Percentiles rank a stretch among this genome's conserved stretches.
Evolutionary conservation across 345 rosid genomes (phyloP).

Genomic region (Bruguiera parviflora): DNA sequence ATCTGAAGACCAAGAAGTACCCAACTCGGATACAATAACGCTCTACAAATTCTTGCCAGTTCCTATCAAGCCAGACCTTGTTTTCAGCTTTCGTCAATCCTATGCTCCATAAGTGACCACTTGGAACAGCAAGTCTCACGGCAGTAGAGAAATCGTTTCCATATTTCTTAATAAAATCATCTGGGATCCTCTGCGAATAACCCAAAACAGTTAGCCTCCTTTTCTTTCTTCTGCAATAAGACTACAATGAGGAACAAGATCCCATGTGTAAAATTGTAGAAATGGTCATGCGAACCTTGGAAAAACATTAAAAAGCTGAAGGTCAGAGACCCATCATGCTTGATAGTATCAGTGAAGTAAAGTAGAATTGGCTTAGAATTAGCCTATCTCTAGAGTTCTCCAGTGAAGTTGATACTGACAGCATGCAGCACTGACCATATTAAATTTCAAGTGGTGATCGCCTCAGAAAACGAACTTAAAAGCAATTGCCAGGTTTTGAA

Average conservation of each 20-base stretch:
- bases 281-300: no score
- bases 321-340: neutral
- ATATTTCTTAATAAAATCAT: slow-evolving; percentile 65
- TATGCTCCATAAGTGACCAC: slow-evolving; percentile 68
- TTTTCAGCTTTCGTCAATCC: slow-evolving; percentile 66
- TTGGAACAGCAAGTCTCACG: slow-evolving; percentile 72
- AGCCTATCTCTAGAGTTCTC: no score
- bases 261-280: no score
- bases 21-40: slow-evolving; percentile 68
- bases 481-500: no score
- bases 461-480: no score
- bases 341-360: neutral
- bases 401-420: no score
- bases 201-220: neutral
- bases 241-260: neutral
- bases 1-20: slow-evolving; percentile 74
- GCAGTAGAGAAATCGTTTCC: slow-evolving; percentile 65
- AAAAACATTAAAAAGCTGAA: no score
- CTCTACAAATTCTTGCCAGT: slow-evolving; percentile 83
- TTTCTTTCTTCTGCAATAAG: neutral
- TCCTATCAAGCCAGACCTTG: slow-evolving; percentile 74
- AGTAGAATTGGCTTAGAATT: neutral
- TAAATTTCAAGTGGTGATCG: no score
- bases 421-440: no score
- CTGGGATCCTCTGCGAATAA: slow-evolving; percentile 82